Base-by-base conservation (phyloP, 1,139 yeast genomes). In the Candida sanyaensis region DNA sequence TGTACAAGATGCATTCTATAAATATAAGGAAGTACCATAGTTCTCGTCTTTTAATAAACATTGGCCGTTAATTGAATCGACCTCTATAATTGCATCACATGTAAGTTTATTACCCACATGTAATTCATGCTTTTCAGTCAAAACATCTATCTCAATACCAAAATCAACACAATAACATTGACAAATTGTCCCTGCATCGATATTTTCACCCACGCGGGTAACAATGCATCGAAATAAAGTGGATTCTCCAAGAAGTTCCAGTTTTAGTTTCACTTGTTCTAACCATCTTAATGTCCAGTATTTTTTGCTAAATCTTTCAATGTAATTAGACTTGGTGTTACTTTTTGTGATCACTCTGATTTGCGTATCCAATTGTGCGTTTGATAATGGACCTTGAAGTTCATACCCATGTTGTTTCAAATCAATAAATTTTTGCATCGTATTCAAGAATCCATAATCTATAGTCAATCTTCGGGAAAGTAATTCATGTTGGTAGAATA, bases 131-230 rank as follows among this genome's bases (percentile, higher is more conserved):
- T 57, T 57, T 4, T 48, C 45, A 4, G 62, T 50, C 23, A 66
- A 46, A 6, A 80, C 60, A 11, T 75, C 75, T n/a, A 79, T 75
- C 46, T 73, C 77, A 8, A 78, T 54, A n/a, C 71, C 78, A 45
- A 77, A 56, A n/a, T 77, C 77, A 44, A 61, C 50, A 53, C 84
- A 78, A 54, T 68, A 79, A 0, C 71, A 82, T 37, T 55, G 56
- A 7, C 61, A 54, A 2, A 54, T 10, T 3, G 64, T 27, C 10
- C 52, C 52, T 1, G 51, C 33, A 1, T 49, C 55, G 0, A 53
- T 48, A 0, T 55, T 30, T 6, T 38, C 40, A 1, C 71, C 73
- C 5, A 56, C 50, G 32, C 56, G 52, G 1, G 75, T 70, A 2
- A 71, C 48, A 10, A 65, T 52, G 50, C 74, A 68, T 21, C 61